These are phyloP conservation scores for Amylostereum areolatum DNA, from an alignment of 1,284 basidiomycete species.

Conservation along the genomic window DNA sequence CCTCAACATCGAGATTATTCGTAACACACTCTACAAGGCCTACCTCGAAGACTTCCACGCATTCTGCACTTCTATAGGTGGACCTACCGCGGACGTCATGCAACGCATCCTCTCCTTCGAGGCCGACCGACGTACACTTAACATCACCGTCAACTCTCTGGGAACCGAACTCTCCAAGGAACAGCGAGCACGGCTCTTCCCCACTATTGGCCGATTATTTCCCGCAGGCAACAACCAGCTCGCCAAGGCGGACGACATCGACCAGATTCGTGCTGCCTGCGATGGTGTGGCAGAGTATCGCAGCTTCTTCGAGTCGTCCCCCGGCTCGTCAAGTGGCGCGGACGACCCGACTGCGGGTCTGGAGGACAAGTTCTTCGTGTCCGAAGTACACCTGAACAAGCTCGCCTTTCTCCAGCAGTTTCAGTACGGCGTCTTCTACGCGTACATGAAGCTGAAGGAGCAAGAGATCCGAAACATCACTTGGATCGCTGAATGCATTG, in stretches of 20 bases:
- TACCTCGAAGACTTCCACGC: slow-evolving; percentile 97
- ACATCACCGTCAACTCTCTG: slow-evolving; percentile 99
- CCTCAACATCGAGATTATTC: slow-evolving; percentile 99
- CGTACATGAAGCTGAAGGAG: slow-evolving; percentile 96
- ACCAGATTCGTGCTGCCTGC: slow-evolving; percentile 86
- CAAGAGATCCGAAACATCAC: slow-evolving; percentile 97
- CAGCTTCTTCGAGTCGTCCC: slow-evolving; percentile 71
- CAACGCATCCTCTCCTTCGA: slow-evolving; percentile 88
- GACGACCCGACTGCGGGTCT: slow-evolving; percentile 58
- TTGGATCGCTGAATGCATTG: slow-evolving; percentile 97
- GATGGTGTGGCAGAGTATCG: slow-evolving; percentile 90
- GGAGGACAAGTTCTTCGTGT: slow-evolving; percentile 94
- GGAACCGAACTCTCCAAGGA: slow-evolving; percentile 94
- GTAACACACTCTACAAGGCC: slow-evolving; percentile 99
- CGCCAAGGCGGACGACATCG: slow-evolving; percentile 92
- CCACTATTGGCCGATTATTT: slow-evolving; percentile 88
- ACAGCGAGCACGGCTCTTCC: slow-evolving; percentile 93
- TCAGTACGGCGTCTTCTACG: slow-evolving; percentile 90
- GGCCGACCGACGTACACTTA: slow-evolving; percentile 94
- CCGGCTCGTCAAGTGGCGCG: slow-evolving; percentile 22
- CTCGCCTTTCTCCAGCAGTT: slow-evolving; percentile 93
- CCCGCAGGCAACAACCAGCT: slow-evolving; percentile 95
- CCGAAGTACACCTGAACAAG: slow-evolving; percentile 93
- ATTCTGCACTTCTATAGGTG: slow-evolving; percentile 77
- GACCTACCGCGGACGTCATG: slow-evolving; percentile 89